Base-by-base conservation (phyloP, 2,329 filamentous ascomycete genomes). In the Claviceps humidiphila region DNA sequence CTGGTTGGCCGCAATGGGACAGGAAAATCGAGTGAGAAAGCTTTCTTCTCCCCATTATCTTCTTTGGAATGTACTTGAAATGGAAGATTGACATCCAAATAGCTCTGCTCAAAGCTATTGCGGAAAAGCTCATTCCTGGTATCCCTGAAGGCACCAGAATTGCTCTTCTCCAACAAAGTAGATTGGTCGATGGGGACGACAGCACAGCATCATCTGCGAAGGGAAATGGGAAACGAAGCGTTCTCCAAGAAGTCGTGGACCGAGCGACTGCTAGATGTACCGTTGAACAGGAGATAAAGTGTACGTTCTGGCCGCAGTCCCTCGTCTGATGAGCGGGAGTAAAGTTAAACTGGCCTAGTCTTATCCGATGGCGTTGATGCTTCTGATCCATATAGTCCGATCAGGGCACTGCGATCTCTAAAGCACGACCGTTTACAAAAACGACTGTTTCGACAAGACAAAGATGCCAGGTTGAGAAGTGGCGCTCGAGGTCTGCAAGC, bases 1-100 rank as follows among this genome's bases (percentile, higher is more conserved):
- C 71, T 94, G 1, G 73, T 91, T 20, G 89, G 88, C 0, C 76
- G 86, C 6, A 94, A 94, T 66, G 88, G 88, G 0, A 85, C 82
- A 2, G 89, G 88, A 5, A 94, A 94, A 63, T 90, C 86, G 4
- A 91, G 82, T 84, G 66, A 65, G 75, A 61, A 14, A 5, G 11
- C 5, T 13, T 9, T 20, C 22, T 26, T 13, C 22, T 6, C 20
- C 20, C 2, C 13, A 17, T n/a, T 2, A 16, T 40, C 6, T 30
- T 4, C 5, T 17, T 26, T 44, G 11, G 8, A 20, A 34, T 44
- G 22, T 2, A 16, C 22, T 16, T 26, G 7, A 24, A n/a, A 34
- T 26, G 2, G 34, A n/a, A 34, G 16, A 30, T 16, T 42, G 16
- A 30, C 30, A 5, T 6, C 43, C 34, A 9, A 1, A 51, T 46